phyloP scores from a whole-genome alignment of 768 basidiomycete species.

The Amanita exitialis region DNA sequence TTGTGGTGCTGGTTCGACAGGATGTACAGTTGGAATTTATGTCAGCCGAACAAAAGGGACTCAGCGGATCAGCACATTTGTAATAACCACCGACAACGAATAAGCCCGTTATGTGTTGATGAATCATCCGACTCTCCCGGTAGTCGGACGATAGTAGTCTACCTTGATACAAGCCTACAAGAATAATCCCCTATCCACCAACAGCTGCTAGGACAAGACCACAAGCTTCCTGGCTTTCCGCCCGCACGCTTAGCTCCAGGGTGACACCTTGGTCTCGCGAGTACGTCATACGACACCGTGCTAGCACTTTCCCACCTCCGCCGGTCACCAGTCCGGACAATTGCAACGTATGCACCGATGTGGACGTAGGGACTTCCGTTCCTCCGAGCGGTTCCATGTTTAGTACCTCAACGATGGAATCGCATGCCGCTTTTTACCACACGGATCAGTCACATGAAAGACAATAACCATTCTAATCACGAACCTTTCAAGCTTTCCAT shows the following conservation, averaged over 20 bases:
- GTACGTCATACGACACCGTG: slow-evolving; percentile 92
- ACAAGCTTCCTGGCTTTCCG: slow-evolving; percentile 83
- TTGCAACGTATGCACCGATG: slow-evolving; percentile 90
- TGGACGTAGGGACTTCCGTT: slow-evolving; percentile 69
- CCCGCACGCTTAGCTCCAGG: slow-evolving; percentile 82
- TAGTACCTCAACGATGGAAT: slow-evolving; percentile 91
- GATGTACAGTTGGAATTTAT: background rate
- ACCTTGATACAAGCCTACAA: background rate
- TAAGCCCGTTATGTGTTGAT: slow-evolving; percentile 2
- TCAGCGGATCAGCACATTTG: too few relatives aligned
- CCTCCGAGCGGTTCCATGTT: slow-evolving; percentile 97
- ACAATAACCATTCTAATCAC: slow-evolving; percentile 3
- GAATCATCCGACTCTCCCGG: background rate
- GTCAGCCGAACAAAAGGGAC: background rate
- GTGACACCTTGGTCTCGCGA: slow-evolving; percentile 86
- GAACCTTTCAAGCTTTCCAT: slow-evolving; percentile 94
- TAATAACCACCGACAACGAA: slow-evolving; percentile 11
- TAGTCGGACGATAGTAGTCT: background rate
- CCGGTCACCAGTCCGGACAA: slow-evolving; percentile 85
- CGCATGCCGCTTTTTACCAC: slow-evolving; percentile 69
- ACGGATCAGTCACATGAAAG: slow-evolving; percentile 10
- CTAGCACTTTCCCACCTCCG: slow-evolving; percentile 94
- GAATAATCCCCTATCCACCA: slow-evolving; percentile 36
- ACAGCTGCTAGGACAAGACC: slow-evolving; percentile 87
- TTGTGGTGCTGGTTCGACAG: too few relatives aligned